Base-by-base conservation (phyloP, 2,329 filamentous ascomycete genomes). In the Pyrenophora tritici-repentis region DNA sequence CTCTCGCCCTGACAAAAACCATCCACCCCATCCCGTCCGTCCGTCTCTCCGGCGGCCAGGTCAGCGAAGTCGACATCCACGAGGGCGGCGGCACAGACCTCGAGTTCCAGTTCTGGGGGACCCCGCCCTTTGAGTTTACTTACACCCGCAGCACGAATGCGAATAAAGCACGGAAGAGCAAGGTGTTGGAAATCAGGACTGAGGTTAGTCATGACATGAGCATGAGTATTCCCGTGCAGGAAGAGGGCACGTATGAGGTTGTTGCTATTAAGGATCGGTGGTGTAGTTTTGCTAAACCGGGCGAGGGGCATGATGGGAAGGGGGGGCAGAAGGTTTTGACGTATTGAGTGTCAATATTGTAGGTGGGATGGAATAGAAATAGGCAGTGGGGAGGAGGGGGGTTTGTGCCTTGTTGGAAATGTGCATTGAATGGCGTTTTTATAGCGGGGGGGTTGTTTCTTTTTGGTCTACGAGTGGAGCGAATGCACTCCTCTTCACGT, bases 231-330 rank as follows among this genome's bases (percentile, higher is more conserved):
- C 86, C 86, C 64, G 91, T 92, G 20, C 91, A 88, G 62, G 90
- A 96, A 70, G 94, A 97, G 79, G 94, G 94, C 42, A 96, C 91
- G 61, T 99, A 99, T 70, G 94, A 99, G 77, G 93, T 99, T 14
- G 90, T 97, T 24, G 88, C 90, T 9, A 96, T 99, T 75, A 95
- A 95, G 79, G 94, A 99, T 75, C 86, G 86, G 67, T 95, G 85
- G 77, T 99, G 94, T 72, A 87, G 90, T 20, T 96, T 96, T 74
- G 90, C 90, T 38, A 93, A 86, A 54, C 83, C 87, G 67, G 82
- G 84, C 33, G 75, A 80, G 47, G 66, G 66, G 6, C 52, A 65
- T 6, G 75, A 62, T 48, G 54, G 65, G 13, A 65, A 61, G 46
- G 55, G 67, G 39, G 66, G 66, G n/a, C 63, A 74, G 58, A 77